A percentile compares a stretch with the other conserved stretches of the same genome.
Evolutionary conservation across 352 stramenopile species (phyloP).

Genomic region (Globisporangium takayamanum): DNA sequence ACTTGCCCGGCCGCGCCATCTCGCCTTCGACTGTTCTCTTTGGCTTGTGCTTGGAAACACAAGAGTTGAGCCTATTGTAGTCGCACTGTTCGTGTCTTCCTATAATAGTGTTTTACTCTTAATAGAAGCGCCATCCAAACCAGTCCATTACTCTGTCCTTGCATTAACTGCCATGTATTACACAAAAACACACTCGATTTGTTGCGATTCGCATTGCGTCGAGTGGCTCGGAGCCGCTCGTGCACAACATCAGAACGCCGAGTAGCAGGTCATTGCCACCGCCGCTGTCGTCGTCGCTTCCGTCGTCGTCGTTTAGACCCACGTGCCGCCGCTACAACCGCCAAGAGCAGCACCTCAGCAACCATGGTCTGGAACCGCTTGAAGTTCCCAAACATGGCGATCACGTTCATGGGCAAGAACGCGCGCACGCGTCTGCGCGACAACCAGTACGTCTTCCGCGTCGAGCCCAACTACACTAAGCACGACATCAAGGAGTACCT

Average conservation of each 20-base stretch:
- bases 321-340: background rate
- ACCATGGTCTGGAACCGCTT: conserved; percentile 81
- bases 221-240: background rate
- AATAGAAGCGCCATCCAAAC: background rate
- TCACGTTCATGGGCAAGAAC: conserved; percentile 86
- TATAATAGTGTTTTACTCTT: background rate
- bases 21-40: background rate
- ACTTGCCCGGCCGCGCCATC: conserved; percentile 67
- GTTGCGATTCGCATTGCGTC: background rate
- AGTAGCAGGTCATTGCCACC: no score
- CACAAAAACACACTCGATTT: background rate
- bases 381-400: conserved; percentile 85
- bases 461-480: conserved; percentile 95
- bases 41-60: background rate
- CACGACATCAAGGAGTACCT: conserved; percentile 97
- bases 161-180: no score
- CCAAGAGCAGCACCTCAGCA: conserved; percentile 10
- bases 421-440: conserved; percentile 60
- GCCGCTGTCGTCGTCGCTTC: background rate
- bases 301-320: background rate
- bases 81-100: background rate
- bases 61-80: background rate
- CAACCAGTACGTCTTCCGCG: conserved; percentile 90
- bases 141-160: background rate
- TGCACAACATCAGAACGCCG: background rate